These are phyloP conservation scores for Penicillium canescens DNA, from an alignment of 495 filamentous ascomycete species.

Conservation along the genomic window DNA sequence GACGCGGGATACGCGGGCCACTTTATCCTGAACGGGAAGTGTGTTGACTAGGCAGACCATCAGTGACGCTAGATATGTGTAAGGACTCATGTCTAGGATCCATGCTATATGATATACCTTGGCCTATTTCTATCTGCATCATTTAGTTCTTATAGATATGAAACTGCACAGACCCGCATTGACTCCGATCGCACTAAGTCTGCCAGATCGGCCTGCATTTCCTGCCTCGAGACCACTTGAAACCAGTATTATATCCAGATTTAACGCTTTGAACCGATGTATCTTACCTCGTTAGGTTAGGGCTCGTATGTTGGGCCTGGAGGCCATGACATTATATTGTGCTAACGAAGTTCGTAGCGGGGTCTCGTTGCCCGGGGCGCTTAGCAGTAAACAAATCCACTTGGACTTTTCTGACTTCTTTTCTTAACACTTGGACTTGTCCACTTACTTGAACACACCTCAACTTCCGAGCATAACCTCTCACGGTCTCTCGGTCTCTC, in stretches of 20 bases:
- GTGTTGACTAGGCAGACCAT: conserved; percentile 28
- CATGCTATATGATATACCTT: background rate
- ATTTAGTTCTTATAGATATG: background rate
- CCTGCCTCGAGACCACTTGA: no score
- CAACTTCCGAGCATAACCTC: background rate
- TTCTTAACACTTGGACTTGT: background rate
- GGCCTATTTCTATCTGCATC: background rate
- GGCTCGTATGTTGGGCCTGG: no score
- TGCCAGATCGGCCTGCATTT: background rate
- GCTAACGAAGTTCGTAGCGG: background rate
- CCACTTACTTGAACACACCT: background rate
- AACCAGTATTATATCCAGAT: background rate
- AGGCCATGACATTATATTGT: no score
- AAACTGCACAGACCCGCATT: conserved; percentile 14
- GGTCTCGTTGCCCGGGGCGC: conserved; percentile 7
- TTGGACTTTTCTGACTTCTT: background rate
- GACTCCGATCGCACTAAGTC: conserved; percentile 13
- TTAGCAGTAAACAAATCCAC: conserved; percentile 8
- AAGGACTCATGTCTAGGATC: background rate
- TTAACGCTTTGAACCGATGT: background rate
- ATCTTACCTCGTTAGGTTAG: no score
- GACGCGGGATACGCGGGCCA: conserved; percentile 38
- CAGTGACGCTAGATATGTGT: background rate
- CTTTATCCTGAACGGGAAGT: conserved; percentile 50
- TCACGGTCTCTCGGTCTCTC: conserved; percentile 2